These are phyloP conservation scores for Podospora anserina DNA, from an alignment of 495 filamentous ascomycete species.

Conservation along the genomic window DNA sequence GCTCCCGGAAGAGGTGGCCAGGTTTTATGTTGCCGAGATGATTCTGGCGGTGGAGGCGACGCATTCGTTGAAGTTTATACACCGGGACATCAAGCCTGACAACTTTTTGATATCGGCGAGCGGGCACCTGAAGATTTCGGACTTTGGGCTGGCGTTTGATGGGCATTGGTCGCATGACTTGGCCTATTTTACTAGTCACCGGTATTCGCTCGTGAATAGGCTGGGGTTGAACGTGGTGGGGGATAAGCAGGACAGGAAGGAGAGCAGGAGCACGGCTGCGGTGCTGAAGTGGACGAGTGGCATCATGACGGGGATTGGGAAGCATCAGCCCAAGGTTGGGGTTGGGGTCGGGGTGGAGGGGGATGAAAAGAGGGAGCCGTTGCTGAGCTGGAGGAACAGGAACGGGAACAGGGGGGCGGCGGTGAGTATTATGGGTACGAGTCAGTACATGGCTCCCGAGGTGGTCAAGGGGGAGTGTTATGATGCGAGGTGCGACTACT, in stretches of 20 bases:
- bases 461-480: slow-evolving; percentile 79
- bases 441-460: slow-evolving; percentile 97
- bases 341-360: too few relatives aligned
- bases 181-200: slow-evolving; percentile 75
- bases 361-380: slow-evolving; percentile 42
- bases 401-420: slow-evolving; percentile 71
- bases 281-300: slow-evolving; percentile 47
- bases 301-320: slow-evolving; percentile 47
- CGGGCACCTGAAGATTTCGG: slow-evolving; percentile 90
- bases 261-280: slow-evolving; percentile 47
- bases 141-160: slow-evolving; percentile 92
- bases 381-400: slow-evolving; percentile 76
- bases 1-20: slow-evolving; percentile 70
- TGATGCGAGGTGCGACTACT: slow-evolving; percentile 93
- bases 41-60: slow-evolving; percentile 90
- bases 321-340: slow-evolving; percentile 37
- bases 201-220: slow-evolving; percentile 70
- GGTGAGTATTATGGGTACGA: slow-evolving; percentile 87
- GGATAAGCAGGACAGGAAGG: slow-evolving; percentile 67
- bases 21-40: slow-evolving; percentile 93
- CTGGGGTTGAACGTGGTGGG: slow-evolving; percentile 72
- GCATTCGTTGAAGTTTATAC: slow-evolving; percentile 82
- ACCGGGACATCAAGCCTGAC: slow-evolving; percentile 94
- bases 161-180: slow-evolving; percentile 93
- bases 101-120: slow-evolving; percentile 88